Base-by-base conservation (phyloP, 306 rosid species). In the Pyrus pyrifolia region DNA sequence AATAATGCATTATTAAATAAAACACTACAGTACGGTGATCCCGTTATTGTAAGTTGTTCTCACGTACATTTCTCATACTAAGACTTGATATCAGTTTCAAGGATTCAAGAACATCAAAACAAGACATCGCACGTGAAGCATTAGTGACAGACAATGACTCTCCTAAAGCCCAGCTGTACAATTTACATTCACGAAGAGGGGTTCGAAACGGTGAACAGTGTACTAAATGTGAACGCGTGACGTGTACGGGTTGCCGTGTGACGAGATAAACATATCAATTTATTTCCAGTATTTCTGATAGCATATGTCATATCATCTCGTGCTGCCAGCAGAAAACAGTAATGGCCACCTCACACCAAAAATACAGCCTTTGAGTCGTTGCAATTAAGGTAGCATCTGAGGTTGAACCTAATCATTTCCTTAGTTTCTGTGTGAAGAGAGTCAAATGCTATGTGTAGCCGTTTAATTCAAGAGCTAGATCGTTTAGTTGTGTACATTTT, bases 331-430 rank as follows among this genome's bases (percentile, higher is more conserved):
- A 38, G 27, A 27, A 38, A 60, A 11, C n/a, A 73, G 49, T 73
- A 73, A 62, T 62, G 60, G 70, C 46, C 78, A 74, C 78, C 69
- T 29, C 70, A 74, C 14, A 60, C 30, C 49, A 38, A 74, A 44
- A 38, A 2, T 11, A 2, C 7, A 38, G 10, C 9, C 42, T 38
- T 38, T 7, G 42, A 38, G 42, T 38, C 42, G 42, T 38, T 38
- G 42, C 42, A 38, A 38, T 38, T 38, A 38, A 38, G 42, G 42
- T 38, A 38, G 0, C 11, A 65, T 65, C n/a, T 4, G 15, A 4
- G 51, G 8, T 52, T 71, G 12, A 21, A 55, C 10, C 21, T 11
- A 40, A n/a, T 53, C 31, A 55, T 35, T 7, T 71, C 13, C 27
- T 10, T 19, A 38, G 49, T 7, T 6, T 71, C 45, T 33, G 19